These are phyloP conservation scores for Boletus rufocinnamomeus DNA, from an alignment of 768 basidiomycete genomes.

Conservation along the genomic window DNA sequence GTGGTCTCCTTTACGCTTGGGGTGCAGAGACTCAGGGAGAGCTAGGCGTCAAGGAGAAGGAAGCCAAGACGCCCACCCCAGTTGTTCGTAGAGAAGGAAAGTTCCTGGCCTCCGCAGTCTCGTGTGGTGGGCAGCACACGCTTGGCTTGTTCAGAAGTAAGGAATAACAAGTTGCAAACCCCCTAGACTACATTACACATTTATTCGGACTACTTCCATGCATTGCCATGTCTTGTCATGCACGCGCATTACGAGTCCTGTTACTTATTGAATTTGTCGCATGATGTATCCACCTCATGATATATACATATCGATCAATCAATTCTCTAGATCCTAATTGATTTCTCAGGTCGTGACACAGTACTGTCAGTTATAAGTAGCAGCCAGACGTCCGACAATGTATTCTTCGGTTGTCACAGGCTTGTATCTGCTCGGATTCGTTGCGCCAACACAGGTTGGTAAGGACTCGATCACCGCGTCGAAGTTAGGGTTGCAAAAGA, in stretches of 20 bases:
- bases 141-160: slow-evolving; percentile 73
- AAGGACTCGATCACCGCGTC: slow-evolving; percentile 67
- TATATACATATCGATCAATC: slow-evolving; percentile 15
- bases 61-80: slow-evolving; percentile 61
- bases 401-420: slow-evolving; percentile 74
- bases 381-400: slow-evolving; percentile 68
- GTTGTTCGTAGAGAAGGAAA: slow-evolving; percentile 74
- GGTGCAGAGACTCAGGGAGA: slow-evolving; percentile 80
- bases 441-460: slow-evolving; percentile 50
- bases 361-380: slow-evolving; percentile 49
- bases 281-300: slow-evolving; percentile 17
- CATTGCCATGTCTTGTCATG: slow-evolving; percentile 17
- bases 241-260: slow-evolving; percentile 22
- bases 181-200: slow-evolving; percentile 16
- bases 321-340: slow-evolving; percentile 8
- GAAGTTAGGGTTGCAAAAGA: slow-evolving; percentile 85
- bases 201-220: slow-evolving; percentile 21
- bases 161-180: slow-evolving; percentile 22
- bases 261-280: slow-evolving; percentile 22
- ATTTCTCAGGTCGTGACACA: background rate
- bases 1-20: slow-evolving; percentile 74
- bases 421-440: slow-evolving; percentile 65
- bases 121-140: slow-evolving; percentile 81
- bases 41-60: slow-evolving; percentile 63
- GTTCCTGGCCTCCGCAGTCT: slow-evolving; percentile 50